Evolutionary conservation across 352 stramenopile species (phyloP).

Genomic region (Globisporangium nodosum): DNA sequence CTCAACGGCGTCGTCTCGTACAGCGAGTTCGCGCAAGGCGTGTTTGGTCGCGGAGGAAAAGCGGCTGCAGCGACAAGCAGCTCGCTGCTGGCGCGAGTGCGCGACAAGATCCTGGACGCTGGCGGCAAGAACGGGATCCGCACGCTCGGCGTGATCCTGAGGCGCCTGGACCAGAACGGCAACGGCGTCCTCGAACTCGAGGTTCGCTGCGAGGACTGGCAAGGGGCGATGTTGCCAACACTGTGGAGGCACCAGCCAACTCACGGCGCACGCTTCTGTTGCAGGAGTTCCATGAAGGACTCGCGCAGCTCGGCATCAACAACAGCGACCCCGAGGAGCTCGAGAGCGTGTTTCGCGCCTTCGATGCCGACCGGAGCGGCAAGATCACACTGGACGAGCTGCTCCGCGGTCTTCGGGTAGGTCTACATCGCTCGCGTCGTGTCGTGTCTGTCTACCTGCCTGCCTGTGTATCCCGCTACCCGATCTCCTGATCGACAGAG

Average conservation of each 20-base stretch:
- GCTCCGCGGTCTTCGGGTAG: slow-evolving; percentile 74
- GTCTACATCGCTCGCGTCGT: neutral
- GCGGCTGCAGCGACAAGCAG: slow-evolving; percentile 1
- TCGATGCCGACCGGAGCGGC: slow-evolving; percentile 80
- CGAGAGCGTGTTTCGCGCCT: slow-evolving; percentile 55
- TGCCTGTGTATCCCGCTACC: neutral
- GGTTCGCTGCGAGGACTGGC: slow-evolving; percentile 11
- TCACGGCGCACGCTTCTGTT: neutral
- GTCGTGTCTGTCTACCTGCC: no score
- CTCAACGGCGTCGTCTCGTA: slow-evolving; percentile 76
- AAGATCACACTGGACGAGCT: slow-evolving; percentile 88
- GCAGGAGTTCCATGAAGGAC: slow-evolving; percentile 57
- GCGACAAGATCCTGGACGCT: slow-evolving; percentile 45
- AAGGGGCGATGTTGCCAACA: neutral
- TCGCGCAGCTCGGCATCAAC: slow-evolving; percentile 39
- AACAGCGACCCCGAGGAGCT: slow-evolving; percentile 34
- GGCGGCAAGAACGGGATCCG: slow-evolving; percentile 75
- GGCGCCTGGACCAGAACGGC: slow-evolving; percentile 78
- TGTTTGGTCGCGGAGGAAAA: slow-evolving; percentile 30
- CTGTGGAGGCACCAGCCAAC: no score
- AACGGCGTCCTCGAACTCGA: slow-evolving; percentile 66
- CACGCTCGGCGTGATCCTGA: slow-evolving; percentile 55
- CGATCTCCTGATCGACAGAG: neutral
- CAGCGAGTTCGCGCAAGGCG: slow-evolving; percentile 49
- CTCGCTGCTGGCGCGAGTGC: slow-evolving; percentile 39